These are phyloP conservation scores for Neurospora hispaniola DNA, from an alignment of 495 filamentous ascomycete genomes.

Conservation along the genomic window DNA sequence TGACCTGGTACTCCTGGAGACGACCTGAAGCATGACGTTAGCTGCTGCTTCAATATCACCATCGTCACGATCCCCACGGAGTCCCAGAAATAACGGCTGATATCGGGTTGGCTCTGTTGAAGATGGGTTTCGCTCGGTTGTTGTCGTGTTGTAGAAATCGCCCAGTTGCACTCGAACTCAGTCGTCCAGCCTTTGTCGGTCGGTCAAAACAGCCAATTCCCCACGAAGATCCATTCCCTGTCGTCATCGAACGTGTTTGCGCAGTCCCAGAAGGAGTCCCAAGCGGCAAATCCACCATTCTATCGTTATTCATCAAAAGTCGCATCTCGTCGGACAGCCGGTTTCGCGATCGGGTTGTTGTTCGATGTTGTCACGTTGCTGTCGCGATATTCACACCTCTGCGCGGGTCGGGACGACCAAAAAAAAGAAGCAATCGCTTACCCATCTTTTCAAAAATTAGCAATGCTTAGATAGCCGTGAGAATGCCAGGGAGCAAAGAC, in stretches of 20 bases:
- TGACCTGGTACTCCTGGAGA: constrained; percentile 99
- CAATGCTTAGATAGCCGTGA: neutral
- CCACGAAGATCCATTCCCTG: neutral
- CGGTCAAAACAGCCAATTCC: neutral
- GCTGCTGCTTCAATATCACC: neutral
- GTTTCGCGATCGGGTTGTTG: neutral
- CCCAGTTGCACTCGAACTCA: neutral
- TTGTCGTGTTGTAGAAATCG: neutral
- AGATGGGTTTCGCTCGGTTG: neutral
- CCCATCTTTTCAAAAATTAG: constrained; percentile 35
- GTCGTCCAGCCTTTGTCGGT: neutral
- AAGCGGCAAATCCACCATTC: neutral
- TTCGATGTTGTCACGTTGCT: neutral
- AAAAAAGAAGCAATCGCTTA: constrained; percentile 29
- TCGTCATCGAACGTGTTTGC: neutral
- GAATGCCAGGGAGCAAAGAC: constrained; percentile 9
- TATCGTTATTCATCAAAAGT: neutral
- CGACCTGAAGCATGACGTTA: constrained; percentile 54
- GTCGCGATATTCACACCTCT: neutral
- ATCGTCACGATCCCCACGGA: neutral
- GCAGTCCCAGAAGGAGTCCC: neutral
- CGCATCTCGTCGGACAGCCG: neutral
- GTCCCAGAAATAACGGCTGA: neutral
- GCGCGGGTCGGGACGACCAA: neutral
- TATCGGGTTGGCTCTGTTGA: neutral